Evolutionary conservation across 129 eudicot genomes (phyloP).

Genomic region (Escallonia herrerae): DNA sequence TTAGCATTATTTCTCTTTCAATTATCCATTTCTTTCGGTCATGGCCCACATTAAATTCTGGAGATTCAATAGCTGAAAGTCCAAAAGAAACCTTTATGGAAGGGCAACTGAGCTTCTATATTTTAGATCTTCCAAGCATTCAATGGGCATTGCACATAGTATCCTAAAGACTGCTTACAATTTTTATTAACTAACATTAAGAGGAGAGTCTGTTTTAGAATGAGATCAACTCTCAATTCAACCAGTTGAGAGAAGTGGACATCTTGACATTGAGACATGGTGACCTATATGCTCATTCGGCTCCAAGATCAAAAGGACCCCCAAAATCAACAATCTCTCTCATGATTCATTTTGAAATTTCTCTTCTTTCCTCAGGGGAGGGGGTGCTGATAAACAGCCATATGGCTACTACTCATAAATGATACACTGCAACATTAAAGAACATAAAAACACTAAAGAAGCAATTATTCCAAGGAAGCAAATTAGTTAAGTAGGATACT

Average conservation of each 20-base stretch:
- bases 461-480: background rate
- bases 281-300: background rate
- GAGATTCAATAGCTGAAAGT: too few species aligned
- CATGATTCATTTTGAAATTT: background rate
- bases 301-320: background rate
- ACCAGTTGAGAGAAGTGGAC: background rate
- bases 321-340: background rate
- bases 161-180: too few species aligned
- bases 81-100: too few species aligned
- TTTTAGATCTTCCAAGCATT: constrained; percentile 1
- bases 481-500: constrained; percentile 1
- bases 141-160: background rate
- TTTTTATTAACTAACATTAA: too few species aligned
- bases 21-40: too few species aligned
- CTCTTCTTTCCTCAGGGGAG: background rate
- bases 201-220: background rate
- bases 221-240: background rate
- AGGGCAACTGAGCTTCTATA: background rate
- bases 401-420: background rate
- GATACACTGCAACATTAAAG: background rate
- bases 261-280: background rate
- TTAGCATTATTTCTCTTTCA: too few species aligned
- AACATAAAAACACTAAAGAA: background rate
- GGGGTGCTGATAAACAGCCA: background rate
- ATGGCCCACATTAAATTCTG: too few species aligned